Base-by-base conservation (phyloP, 352 stramenopile species). In the Globisporangium megalacanthum region DNA sequence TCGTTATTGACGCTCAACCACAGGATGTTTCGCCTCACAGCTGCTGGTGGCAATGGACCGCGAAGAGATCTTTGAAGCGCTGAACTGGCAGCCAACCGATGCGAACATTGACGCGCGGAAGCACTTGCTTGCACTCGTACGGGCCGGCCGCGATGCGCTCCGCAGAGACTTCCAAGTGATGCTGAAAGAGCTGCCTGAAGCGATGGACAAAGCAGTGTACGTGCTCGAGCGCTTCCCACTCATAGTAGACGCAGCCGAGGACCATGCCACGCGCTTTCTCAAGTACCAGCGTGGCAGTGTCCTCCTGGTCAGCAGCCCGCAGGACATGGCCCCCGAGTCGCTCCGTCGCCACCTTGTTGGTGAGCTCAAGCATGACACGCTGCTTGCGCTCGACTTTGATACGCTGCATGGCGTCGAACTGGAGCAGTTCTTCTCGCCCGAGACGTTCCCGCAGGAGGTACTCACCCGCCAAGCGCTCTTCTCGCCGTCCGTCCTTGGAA, bases 251-350 rank as follows among this genome's bases (percentile, higher is more conserved):
- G 66, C 79, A 0, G 75, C 73, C 2, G 83, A 77, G 0, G 80
- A 96, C 65, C 56, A 62, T 3, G 89, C 83, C 13, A 77, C 72
- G 29, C 79, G 86, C 2, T 97, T 96, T 45, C 83, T 97, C 56
- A 89, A 93, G 54, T 97, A 97, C 66, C 89, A 97, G 61, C 84
- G 83, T 2, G 88, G 89, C 14, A 72, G 75, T 10, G 86, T 92
- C 45, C 73, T 97, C n/a, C 73, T 94, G 65, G 79, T 69, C 0
- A 77, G 73, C n/a, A 94, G 86, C 42, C 83, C 74, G 6, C 35
- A 52, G 0, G 83, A 95, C 49, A 92, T 92, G 75, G 64, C 72
- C 6, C 62, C 69, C 13, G 69, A 88, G 35, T 85, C 77, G 15
- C 58, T 97, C 11, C 81, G 87, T 3, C 64, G 69, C 10, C 78